Conservation (phyloP, 176 grass and related monocot species). For the Oryza glumipatula region DNA sequence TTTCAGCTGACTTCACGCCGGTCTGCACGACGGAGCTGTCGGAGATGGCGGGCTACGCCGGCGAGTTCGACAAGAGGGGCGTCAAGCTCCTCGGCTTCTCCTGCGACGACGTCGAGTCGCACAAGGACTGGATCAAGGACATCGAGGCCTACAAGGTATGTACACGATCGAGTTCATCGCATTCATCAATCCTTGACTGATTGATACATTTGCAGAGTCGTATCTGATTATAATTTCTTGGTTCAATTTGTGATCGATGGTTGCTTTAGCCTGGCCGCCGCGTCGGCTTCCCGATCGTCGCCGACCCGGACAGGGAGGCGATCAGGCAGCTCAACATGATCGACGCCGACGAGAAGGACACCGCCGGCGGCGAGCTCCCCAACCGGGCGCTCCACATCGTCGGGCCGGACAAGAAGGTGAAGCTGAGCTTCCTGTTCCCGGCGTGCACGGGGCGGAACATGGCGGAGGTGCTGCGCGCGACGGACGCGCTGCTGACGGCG, state of each 20-base stretch:
- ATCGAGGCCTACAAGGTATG: conserved; percentile 71
- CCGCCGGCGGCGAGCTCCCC: conserved; percentile 46
- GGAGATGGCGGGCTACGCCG: conserved; percentile 61
- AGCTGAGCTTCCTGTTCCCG: conserved; percentile 85
- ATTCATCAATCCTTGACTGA: too few relatives aligned
- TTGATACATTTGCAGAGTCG: too few relatives aligned
- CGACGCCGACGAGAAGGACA: conserved; percentile 80
- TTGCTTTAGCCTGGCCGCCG: conserved; percentile 35
- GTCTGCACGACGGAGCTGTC: conserved; percentile 97
- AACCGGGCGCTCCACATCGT: conserved; percentile 70
- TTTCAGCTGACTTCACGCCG: conserved; percentile 78
- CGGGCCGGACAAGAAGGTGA: conserved; percentile 78
- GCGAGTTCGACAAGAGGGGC: conserved; percentile 77
- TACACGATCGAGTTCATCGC: too few relatives aligned
- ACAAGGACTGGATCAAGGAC: conserved; percentile 94
- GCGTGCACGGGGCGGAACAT: conserved; percentile 78
- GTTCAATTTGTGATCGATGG: not conserved
- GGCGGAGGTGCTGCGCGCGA: conserved; percentile 78
- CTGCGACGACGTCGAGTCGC: conserved; percentile 73
- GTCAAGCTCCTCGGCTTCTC: conserved; percentile 89
- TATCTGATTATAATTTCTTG: not conserved
- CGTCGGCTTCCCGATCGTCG: conserved; percentile 71
- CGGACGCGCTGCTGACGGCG: conserved; percentile 71
- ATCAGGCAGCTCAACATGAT: conserved; percentile 93
- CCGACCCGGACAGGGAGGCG: conserved; percentile 50